Base-by-base conservation (phyloP, 371 early-diverging fungal species). In the Mucor indicus region DNA sequence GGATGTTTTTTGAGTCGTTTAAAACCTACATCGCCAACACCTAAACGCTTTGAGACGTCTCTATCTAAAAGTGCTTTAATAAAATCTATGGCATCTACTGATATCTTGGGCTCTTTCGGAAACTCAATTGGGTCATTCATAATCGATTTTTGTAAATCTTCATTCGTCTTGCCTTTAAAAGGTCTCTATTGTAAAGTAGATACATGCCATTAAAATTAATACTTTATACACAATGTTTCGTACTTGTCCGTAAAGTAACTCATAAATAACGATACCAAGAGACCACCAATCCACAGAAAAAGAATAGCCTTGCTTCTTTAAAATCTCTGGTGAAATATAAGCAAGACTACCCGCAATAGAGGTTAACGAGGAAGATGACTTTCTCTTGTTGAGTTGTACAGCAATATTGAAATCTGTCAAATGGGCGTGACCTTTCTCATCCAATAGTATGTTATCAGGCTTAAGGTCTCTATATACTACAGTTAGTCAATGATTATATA, bases 331-430 rank as follows among this genome's bases (percentile, higher is more conserved):
- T 2, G 93, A 77, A 79, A 87, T 87, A 50, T 90, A 89, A 22
- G 86, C 83, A 75, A 84, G 69, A 35, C 86, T 83, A 21, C 92
- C 91, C 6, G 89, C 91, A n/a, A 87, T 69, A 10, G 86, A 78
- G 16, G 70, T 72, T 22, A 87, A 55, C n/a, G n/a, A n/a, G 4
- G 81, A 79, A 42, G 38, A 50, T 33, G 22, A 11, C n/a, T 31
- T 20, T 21, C 33, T 39, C 1, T 19, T 11, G 20, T 25, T 27
- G 4, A 51, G 12, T 10, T 25, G 77, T 10, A 80, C 82, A 4
- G 92, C 92, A 54, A 91, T 84, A 62, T 92, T 92, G 57, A 96
- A 96, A 64, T 96, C 96, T 0, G 92, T 89, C 45, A 96, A 55
- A 50, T 91, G 89, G 0, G 83, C 87, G 52, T 93, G 92, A 21